Base-by-base conservation (phyloP, 768 basidiomycete genomes). In the Psilocybe azurescens region DNA sequence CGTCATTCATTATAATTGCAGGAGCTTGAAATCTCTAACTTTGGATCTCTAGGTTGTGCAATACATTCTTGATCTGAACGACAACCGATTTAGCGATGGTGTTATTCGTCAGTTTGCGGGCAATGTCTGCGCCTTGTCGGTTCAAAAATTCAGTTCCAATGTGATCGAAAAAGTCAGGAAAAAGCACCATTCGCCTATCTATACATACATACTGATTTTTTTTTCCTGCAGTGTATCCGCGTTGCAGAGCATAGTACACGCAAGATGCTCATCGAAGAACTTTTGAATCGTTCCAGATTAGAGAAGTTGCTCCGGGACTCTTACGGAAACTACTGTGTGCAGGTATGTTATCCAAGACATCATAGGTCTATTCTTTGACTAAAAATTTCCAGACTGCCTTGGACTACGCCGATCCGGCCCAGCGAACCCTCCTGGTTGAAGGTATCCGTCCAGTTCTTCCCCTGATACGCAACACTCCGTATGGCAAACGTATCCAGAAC, bases 61-160 rank as follows among this genome's bases (percentile, higher is more conserved):
- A 86, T 99, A 99, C 74, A 97, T 98, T 63, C 86, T 99, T 62
- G 97, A 99, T 74, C 78, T 99, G 70, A 99, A 99, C 77, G 97
- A 99, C 79, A 96, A 94, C 75, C 87, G 97, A 48, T 99, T 99
- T 84, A 97, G 94, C 67, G 97, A 98, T 77, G 97, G 84, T 53
- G 93, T 99, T 68, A 98, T 99, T 69, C 89, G 97, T 65, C 97
- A 99, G 73, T 99, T 99, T 77, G 81, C 93, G 56, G 97, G 97
- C 69, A 99, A 99, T 71, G 94, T 99, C 62, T 99, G 96, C 74
- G 95, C 95, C 5, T 80, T 99, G 56, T 99, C 96, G 5, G 97
- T 98, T 14, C 97, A 99, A 76, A 99, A 99, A 79, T 99, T 99
- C 79, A 97, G 95, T 65, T 98, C 97, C 63, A 99, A 99, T 74